Evolutionary conservation across 306 rosid genomes (phyloP), one percentile per base, ranked within the genome.

Genomic region (Psophocarpus tetragonolobus): DNA sequence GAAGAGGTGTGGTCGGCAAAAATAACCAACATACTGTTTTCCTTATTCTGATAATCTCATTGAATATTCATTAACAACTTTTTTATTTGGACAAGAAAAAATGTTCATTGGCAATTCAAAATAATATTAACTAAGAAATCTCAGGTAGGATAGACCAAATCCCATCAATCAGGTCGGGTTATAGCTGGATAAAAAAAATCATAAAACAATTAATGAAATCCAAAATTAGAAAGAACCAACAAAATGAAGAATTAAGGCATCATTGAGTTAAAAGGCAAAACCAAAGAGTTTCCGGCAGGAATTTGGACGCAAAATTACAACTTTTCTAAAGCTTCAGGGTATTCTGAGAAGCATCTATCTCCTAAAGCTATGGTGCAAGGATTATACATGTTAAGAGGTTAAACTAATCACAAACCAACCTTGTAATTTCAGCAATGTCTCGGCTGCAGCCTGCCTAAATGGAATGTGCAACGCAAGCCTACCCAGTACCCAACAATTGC

Each of bases 321-420:
- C 86, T 84, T 86, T 74, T 81, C 86, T 83, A 71, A 82, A 82
- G 86, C 79, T 83, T 66, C 82, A 85, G 70, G 80, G 83, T 79
- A 86, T 83, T 83, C 76, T 74, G 79, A 71, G 74, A 87, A 78
- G 48, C 80, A 80, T 83, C 90, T 82, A 84, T 85, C 78, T 81
- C 81, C 84, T 74, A 74, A 71, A 74, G 90, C 86, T 83, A 83
- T 81, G 85, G 83, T 73, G 81, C 81, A 83, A 76, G 80, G 89
- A 93, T 85, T 91, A 84, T 88, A 91, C 94, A 93, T 71, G 76
- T 84, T 79, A 84, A 79, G 84, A 88, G 66, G 91, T 87, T 86
- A 86, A 83, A 39, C 85, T 84, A 85, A 79, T 81, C 79, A 83
- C 84, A 82, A 77, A 77, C 84, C 73, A 81, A 75, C 81, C 82